Evolutionary conservation across 2,329 filamentous ascomycete genomes (phyloP).

Genomic region (Colletotrichum phormii): DNA sequence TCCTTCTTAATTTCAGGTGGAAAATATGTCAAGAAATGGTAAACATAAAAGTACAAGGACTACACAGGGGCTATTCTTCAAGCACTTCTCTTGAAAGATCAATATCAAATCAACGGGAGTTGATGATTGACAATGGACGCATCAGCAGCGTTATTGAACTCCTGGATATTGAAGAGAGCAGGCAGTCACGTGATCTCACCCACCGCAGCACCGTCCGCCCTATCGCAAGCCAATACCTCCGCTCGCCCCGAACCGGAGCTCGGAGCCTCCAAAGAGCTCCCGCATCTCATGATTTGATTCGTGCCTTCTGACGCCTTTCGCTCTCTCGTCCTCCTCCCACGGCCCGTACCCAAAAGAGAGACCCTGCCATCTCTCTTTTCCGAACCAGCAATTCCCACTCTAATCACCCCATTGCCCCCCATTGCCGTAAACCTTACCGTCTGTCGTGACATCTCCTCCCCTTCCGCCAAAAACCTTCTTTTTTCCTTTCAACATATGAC

Average conservation of each 20-base stretch:
- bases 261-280: conserved; percentile 1
- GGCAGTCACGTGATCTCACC: background rate
- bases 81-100: too few relatives aligned
- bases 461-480: background rate
- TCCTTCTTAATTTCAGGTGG: too few relatives aligned
- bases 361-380: background rate
- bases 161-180: background rate
- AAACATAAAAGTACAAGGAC: too few relatives aligned
- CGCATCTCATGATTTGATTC: conserved; percentile 17
- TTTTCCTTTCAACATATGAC: background rate
- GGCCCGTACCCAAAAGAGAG: background rate
- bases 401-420: background rate
- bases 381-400: background rate
- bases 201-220: background rate
- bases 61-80: too few relatives aligned
- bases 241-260: background rate
- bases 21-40: too few relatives aligned
- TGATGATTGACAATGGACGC: too few relatives aligned
- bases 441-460: background rate
- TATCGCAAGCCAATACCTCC: background rate
- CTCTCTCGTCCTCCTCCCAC: background rate
- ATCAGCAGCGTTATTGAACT: too few relatives aligned
- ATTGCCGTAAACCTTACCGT: background rate
- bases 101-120: too few relatives aligned
- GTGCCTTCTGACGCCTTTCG: conserved; percentile 9